A percentile compares a stretch with the other conserved stretches of the same genome.
These are phyloP conservation scores for Protoeuglena noctilucae DNA, from an alignment of 139 green algal species.

Conservation along the genomic window DNA sequence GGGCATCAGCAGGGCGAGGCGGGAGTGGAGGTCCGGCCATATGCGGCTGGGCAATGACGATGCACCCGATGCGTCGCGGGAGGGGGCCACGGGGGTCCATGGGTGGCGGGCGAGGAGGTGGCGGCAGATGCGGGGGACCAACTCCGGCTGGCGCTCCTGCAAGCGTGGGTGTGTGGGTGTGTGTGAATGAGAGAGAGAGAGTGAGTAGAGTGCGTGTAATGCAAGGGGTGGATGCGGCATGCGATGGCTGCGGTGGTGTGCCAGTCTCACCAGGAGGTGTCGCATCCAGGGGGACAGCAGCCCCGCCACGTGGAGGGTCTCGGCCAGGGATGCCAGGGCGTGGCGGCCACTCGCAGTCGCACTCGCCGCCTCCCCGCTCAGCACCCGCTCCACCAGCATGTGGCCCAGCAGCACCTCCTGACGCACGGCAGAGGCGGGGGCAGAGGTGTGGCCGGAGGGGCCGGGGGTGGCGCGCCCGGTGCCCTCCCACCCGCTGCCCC, in stretches of 20 bases:
- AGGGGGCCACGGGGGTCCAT: neutral
- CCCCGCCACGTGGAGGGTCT: slow-evolving; percentile 24
- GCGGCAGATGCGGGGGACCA: slow-evolving; percentile 50
- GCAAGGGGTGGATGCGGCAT: too few species aligned
- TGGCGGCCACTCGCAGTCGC: slow-evolving; percentile 3
- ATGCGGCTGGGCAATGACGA: neutral
- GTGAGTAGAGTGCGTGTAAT: too few species aligned
- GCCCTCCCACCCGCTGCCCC: too few species aligned
- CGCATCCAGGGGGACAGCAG: slow-evolving; percentile 60
- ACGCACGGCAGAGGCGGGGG: too few species aligned
- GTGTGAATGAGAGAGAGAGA: too few species aligned
- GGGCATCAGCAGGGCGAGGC: neutral
- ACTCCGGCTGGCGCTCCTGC: slow-evolving; percentile 27
- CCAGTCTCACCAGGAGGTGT: slow-evolving; percentile 47
- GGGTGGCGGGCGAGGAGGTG: slow-evolving; percentile 22
- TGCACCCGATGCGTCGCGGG: neutral
- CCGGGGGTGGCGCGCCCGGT: too few species aligned
- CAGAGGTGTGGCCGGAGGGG: too few species aligned
- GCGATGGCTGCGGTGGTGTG: too few species aligned
- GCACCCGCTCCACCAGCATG: too few species aligned
- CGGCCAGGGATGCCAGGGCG: slow-evolving; percentile 30
- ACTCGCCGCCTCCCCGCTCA: neutral
- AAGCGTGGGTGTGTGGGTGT: too few species aligned
- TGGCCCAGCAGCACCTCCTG: slow-evolving; percentile 46
- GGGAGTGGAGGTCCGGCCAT: slow-evolving; percentile 1